Evolutionary conservation across 192 early-diverging fungal species (phyloP).

Genomic region (Powellomyces hirtus): DNA sequence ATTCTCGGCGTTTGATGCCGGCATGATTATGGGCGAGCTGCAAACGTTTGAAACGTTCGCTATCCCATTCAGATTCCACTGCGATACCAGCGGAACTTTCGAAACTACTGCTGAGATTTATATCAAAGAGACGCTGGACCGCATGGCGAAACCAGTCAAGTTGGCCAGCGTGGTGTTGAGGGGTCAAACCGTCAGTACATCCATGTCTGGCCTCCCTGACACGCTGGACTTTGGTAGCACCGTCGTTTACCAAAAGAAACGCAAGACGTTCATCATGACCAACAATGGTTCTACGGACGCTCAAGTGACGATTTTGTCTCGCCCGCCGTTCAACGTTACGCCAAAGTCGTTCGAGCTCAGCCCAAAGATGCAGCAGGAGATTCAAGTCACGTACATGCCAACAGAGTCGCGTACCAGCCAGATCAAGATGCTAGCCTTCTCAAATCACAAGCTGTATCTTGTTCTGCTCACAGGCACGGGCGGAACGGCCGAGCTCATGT

Average conservation of each 20-base stretch:
- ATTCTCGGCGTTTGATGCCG: constrained; percentile 49
- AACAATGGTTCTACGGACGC: constrained; percentile 54
- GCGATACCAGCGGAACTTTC: constrained; percentile 47
- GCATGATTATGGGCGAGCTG: constrained; percentile 47
- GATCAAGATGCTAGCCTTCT: constrained; percentile 48
- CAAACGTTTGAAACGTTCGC: constrained; percentile 44
- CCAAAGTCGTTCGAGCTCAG: constrained; percentile 44
- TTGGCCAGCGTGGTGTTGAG: constrained; percentile 44
- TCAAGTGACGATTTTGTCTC: constrained; percentile 42
- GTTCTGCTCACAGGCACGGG: constrained; percentile 43
- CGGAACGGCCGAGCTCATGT: constrained; percentile 54
- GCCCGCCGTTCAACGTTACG: constrained; percentile 47
- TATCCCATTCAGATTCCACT: constrained; percentile 48
- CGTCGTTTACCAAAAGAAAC: constrained; percentile 43
- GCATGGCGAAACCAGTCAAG: constrained; percentile 39
- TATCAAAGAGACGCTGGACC: constrained; percentile 47
- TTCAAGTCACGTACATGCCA: constrained; percentile 46
- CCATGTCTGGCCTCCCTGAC: constrained; percentile 52
- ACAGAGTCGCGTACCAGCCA: constrained; percentile 46
- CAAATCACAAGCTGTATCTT: constrained; percentile 57
- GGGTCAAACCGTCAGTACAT: constrained; percentile 48
- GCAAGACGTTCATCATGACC: constrained; percentile 35
- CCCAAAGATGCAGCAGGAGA: constrained; percentile 45
- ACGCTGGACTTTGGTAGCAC: constrained; percentile 56
- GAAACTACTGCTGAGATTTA: constrained; percentile 50